Percentiles rank a stretch among this genome's conserved stretches.
Evolutionary conservation across 2,329 filamentous ascomycete species (phyloP).

Genomic region (Albifimbria verrucaria): DNA sequence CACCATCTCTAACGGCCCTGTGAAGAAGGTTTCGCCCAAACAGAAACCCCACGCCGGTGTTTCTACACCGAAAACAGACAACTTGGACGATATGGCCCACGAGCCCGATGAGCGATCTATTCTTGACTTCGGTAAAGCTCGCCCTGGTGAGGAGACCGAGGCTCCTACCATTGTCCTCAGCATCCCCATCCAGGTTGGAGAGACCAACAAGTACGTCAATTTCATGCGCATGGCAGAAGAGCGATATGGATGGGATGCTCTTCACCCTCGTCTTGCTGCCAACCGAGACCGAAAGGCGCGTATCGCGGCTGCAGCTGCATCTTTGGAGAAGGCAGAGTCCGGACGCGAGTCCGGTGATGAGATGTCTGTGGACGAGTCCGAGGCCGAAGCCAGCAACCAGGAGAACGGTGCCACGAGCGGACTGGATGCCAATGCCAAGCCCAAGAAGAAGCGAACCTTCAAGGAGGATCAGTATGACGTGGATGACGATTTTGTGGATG

Average conservation of each 20-base stretch:
- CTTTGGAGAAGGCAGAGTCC: constrained; percentile 72
- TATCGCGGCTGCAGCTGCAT: constrained; percentile 84
- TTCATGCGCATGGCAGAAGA: constrained; percentile 93
- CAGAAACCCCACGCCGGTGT: constrained; percentile 39
- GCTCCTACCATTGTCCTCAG: constrained; percentile 80
- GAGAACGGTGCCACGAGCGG: constrained; percentile 69
- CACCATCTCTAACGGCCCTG: constrained; percentile 36
- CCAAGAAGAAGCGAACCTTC: constrained; percentile 77
- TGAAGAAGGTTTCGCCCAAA: constrained; percentile 46
- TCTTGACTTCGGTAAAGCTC: constrained; percentile 58
- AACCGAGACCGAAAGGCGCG: constrained; percentile 83
- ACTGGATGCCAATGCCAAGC: constrained; percentile 59
- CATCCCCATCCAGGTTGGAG: constrained; percentile 70
- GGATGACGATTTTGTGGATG: constrained; percentile 83
- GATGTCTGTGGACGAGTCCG: constrained; percentile 76
- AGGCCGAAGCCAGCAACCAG: constrained; percentile 78
- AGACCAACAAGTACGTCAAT: constrained; percentile 89
- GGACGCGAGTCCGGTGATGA: constrained; percentile 72
- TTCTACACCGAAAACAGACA: constrained; percentile 47
- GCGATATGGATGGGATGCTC: constrained; percentile 88
- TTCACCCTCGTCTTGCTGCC: constrained; percentile 87
- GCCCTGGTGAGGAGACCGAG: constrained; percentile 55
- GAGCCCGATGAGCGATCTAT: constrained; percentile 51
- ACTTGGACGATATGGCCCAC: constrained; percentile 42
- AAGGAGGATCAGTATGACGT: constrained; percentile 82